Conservation (phyloP, 805 yeast genomes). For the Candida vartiovaarae region DNA sequence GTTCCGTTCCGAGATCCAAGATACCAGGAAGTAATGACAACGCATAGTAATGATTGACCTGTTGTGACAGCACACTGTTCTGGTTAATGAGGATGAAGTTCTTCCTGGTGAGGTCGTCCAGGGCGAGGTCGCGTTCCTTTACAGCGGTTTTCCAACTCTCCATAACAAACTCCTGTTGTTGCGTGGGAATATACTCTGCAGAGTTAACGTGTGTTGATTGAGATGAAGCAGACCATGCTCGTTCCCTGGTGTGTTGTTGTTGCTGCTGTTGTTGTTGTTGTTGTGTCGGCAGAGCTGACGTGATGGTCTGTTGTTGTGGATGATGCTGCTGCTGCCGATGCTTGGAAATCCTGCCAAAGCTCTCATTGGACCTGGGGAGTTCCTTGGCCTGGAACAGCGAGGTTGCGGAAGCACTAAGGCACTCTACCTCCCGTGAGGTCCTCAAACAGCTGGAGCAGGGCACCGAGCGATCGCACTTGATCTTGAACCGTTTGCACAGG, state of each 20-base stretch:
- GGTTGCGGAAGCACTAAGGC: conserved; percentile 12
- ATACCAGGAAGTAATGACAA: conserved; percentile 1
- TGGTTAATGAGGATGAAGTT: conserved; percentile 2
- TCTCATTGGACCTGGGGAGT: conserved; percentile 14
- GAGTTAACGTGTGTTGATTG: too few species aligned
- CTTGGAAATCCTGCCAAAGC: conserved; percentile 14
- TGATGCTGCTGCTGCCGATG: too few species aligned
- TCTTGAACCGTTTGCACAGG: conserved; percentile 14
- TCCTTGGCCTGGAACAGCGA: conserved; percentile 13
- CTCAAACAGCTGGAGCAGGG: conserved; percentile 17
- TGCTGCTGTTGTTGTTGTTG: too few species aligned
- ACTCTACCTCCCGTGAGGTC: conserved; percentile 10
- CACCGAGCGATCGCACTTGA: conserved; percentile 14
- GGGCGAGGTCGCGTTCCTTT: neutral
- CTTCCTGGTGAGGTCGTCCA: conserved; percentile 5
- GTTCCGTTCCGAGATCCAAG: conserved; percentile 1
- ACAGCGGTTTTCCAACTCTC: neutral
- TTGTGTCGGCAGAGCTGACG: too few species aligned
- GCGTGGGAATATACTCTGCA: neutral
- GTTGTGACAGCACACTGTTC: conserved; percentile 9
- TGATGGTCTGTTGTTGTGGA: too few species aligned
- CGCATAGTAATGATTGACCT: conserved; percentile 4
- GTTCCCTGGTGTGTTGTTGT: too few species aligned
- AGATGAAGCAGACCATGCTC: too few species aligned
- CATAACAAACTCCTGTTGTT: neutral